These are phyloP conservation scores for Russula virescens DNA, from an alignment of 768 basidiomycete species.

Conservation along the genomic window DNA sequence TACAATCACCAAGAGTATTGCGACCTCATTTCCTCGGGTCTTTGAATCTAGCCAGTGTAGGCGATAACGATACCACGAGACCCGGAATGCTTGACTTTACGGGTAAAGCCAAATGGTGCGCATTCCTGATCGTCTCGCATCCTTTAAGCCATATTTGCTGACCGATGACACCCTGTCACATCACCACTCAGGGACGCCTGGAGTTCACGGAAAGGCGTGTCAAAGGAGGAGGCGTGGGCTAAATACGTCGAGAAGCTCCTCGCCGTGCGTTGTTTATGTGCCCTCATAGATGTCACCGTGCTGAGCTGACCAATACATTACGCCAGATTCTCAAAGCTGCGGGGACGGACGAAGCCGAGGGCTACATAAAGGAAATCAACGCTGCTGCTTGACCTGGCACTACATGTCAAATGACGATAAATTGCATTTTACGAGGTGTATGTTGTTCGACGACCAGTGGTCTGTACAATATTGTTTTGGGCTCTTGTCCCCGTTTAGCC, in stretches of 20 bases:
- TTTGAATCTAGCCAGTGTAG: conserved; percentile 51
- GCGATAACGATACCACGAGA: conserved; percentile 57
- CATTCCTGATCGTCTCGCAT: conserved; percentile 2
- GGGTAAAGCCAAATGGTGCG: conserved; percentile 88
- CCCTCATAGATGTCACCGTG: conserved; percentile 8
- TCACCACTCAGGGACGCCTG: conserved; percentile 71
- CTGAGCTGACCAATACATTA: conserved; percentile 14
- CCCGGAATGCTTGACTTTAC: conserved; percentile 81
- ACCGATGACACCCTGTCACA: not conserved
- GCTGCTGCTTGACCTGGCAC: conserved; percentile 33
- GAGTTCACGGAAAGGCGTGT: conserved; percentile 62
- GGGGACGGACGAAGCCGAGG: conserved; percentile 48
- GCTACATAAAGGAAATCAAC: conserved; percentile 54
- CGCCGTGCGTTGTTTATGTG: conserved; percentile 41
- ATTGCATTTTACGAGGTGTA: not conserved
- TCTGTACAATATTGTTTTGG: not conserved
- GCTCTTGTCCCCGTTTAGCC: conserved; percentile 6
- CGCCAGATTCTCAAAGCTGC: conserved; percentile 51
- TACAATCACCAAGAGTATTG: conserved; percentile 13
- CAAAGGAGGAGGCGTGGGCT: conserved; percentile 63
- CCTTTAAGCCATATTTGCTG: conserved; percentile 11
- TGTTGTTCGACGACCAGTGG: not conserved
- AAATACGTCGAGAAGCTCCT: conserved; percentile 75
- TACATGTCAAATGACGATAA: too few species aligned
- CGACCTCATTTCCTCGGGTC: conserved; percentile 8